Evolutionary conservation across 2,329 filamentous ascomycete species (phyloP).

Genomic region (Plectosphaerella sp.): DNA sequence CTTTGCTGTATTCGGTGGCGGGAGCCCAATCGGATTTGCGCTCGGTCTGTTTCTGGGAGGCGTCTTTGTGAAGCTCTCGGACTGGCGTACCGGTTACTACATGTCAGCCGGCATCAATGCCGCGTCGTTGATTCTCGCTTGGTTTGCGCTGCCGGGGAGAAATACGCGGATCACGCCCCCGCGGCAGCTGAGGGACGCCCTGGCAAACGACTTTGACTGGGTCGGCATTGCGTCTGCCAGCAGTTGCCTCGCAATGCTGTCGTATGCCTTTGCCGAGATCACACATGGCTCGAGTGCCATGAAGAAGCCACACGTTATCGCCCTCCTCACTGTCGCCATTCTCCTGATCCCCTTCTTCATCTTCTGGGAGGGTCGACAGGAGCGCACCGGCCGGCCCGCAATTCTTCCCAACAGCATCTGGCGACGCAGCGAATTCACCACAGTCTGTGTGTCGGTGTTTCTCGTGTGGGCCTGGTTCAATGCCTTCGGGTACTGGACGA

Average conservation of each 20-base stretch:
- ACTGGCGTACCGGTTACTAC: constrained; percentile 43
- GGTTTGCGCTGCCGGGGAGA: constrained; percentile 27
- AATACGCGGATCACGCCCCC: constrained; percentile 14
- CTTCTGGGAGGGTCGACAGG: constrained; percentile 49
- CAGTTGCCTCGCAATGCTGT: constrained; percentile 40
- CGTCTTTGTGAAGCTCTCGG: constrained; percentile 40
- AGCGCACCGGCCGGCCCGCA: constrained; percentile 40
- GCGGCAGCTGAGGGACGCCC: constrained; percentile 18
- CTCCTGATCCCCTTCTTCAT: constrained; percentile 43
- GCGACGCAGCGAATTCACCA: constrained; percentile 50
- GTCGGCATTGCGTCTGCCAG: constrained; percentile 41
- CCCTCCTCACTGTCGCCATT: constrained; percentile 36
- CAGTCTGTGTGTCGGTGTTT: constrained; percentile 46
- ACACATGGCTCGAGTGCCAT: constrained; percentile 21
- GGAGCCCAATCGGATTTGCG: constrained; percentile 41
- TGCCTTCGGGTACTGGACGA: constrained; percentile 41
- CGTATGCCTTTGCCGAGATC: constrained; percentile 37
- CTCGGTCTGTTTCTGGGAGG: constrained; percentile 45
- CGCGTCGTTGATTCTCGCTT: constrained; percentile 26
- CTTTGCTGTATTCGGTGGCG: constrained; percentile 39
- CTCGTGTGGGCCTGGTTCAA: constrained; percentile 42
- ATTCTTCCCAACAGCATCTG: constrained; percentile 58
- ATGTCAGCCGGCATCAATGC: constrained; percentile 30
- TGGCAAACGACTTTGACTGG: constrained; percentile 46
- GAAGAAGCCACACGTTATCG: constrained; percentile 33